Evolutionary conservation across 768 basidiomycete species (phyloP), one percentile per base, ranked within the genome.

Genomic region (Suillus occidentalis): DNA sequence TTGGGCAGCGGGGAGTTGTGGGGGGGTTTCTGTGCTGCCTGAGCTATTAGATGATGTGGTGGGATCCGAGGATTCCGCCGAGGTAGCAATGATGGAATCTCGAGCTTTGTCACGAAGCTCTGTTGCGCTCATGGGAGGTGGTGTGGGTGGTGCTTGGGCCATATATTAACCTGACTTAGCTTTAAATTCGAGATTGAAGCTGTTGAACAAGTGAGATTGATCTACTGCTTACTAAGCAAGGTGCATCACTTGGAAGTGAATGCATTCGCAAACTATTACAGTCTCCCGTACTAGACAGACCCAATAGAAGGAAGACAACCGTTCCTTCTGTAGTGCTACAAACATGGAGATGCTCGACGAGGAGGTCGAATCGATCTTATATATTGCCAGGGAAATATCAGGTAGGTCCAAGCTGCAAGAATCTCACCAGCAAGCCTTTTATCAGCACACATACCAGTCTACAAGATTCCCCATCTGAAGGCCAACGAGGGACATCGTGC

Each of bases 401-500:
- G 94, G 94, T 94, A 71, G 73, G 80, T 77, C 53, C 34, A 43
- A 22, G 39, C 25, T 39, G 58, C 25, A 28, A 18, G 12, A 60
- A 57, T 52, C 53, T 55, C 50, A 61, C 40, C 61, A 47, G 37
- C 57, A 57, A 37, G 49, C 65, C 2, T 31, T 73, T 64, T 69
- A 67, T 65, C 61, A 73, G 67, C 52, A 22, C 45, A 60, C 67
- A 25, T 76, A 31, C 31, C 4, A 96, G 95, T 97, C 43, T 97
- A 90, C 82, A 93, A 90, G 80, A 94, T 97, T 56, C 95, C 95
- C 2, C 88, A 95, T 56, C 80, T 95, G 71, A 94, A 87, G 72
- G 84, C 84, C 45, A 91, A 94, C 71, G 92, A 95, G 72, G 95
- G 95, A 10, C 91, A 97, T 78, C 89, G 93, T 61, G 95, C 95